Evolutionary conservation across 306 rosid genomes (phyloP).

Genomic region (Vicia villosa): DNA sequence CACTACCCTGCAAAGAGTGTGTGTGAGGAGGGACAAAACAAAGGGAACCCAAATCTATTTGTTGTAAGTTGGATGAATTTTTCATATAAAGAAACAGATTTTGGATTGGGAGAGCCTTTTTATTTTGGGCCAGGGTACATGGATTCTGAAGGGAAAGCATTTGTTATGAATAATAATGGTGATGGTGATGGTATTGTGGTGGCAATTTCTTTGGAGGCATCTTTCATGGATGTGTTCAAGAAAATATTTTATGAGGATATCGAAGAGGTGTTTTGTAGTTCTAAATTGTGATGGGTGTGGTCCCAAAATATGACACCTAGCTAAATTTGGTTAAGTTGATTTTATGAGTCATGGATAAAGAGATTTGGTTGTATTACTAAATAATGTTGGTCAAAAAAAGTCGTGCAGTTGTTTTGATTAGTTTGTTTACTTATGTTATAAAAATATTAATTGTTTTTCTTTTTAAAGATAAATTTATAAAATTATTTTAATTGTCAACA

Average conservation of each 20-base stretch:
- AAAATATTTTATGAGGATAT: conserved; percentile 19
- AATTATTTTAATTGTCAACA: too few relatives aligned
- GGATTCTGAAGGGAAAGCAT: conserved; percentile 52
- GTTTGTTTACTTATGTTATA: too few relatives aligned
- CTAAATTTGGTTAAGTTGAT: neutral
- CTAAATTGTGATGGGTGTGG: conserved; percentile 31
- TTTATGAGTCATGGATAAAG: neutral
- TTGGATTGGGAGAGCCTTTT: conserved; percentile 42
- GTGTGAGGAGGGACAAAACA: neutral
- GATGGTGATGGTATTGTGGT: conserved; percentile 33
- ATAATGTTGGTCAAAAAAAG: too few relatives aligned
- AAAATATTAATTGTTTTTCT: too few relatives aligned
- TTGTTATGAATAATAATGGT: conserved; percentile 18
- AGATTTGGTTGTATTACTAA: neutral
- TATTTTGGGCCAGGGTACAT: conserved; percentile 45
- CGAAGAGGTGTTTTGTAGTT: conserved; percentile 5
- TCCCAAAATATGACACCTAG: neutral
- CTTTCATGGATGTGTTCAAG: conserved; percentile 40
- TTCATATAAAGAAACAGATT: conserved; percentile 22
- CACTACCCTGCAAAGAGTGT: neutral
- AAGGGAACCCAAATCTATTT: conserved; percentile 35
- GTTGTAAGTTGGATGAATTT: conserved; percentile 51
- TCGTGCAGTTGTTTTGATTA: too few relatives aligned
- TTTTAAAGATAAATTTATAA: too few relatives aligned
- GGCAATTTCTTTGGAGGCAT: conserved; percentile 36